These are phyloP conservation scores for Wickerhamiella siamensis DNA, from an alignment of 805 yeast genomes.

Conservation along the genomic window DNA sequence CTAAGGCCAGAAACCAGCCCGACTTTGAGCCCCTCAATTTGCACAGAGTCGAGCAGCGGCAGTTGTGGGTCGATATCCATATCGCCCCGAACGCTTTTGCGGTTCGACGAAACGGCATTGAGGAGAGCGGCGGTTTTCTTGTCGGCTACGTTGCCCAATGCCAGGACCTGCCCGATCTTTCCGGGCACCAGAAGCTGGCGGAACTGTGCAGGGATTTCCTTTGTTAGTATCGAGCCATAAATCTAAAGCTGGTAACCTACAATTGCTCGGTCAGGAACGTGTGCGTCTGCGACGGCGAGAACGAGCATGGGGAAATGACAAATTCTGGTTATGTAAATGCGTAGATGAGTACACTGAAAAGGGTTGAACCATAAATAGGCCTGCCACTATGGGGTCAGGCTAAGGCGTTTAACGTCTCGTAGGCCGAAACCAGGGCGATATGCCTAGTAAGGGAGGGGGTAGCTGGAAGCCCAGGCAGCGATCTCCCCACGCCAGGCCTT, in stretches of 20 bases:
- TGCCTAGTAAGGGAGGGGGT: constrained; percentile 52
- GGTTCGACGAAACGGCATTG: constrained; percentile 52
- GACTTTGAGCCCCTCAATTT: constrained; percentile 55
- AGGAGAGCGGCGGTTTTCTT: constrained; percentile 49
- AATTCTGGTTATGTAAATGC: neutral
- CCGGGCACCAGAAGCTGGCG: constrained; percentile 67
- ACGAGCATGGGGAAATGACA: constrained; percentile 41
- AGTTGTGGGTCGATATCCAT: constrained; percentile 41
- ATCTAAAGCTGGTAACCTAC: constrained; percentile 33
- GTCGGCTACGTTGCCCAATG: constrained; percentile 71
- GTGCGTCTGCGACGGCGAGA: constrained; percentile 78
- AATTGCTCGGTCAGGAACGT: constrained; percentile 73
- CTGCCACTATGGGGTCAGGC: too few species aligned
- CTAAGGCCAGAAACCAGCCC: constrained; percentile 80
- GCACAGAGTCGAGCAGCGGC: constrained; percentile 52
- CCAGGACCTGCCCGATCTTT: constrained; percentile 69
- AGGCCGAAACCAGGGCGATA: constrained; percentile 37
- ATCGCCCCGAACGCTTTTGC: constrained; percentile 71
- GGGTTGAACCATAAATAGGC: constrained; percentile 2
- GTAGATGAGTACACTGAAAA: constrained; percentile 1
- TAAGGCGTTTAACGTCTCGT: neutral
- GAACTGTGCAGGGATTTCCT: constrained; percentile 32
- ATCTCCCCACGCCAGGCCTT: constrained; percentile 51
- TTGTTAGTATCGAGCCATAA: neutral
- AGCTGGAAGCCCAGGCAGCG: constrained; percentile 53